Conservation (phyloP, 768 basidiomycete species). For the Lactarius hengduanensis region DNA sequence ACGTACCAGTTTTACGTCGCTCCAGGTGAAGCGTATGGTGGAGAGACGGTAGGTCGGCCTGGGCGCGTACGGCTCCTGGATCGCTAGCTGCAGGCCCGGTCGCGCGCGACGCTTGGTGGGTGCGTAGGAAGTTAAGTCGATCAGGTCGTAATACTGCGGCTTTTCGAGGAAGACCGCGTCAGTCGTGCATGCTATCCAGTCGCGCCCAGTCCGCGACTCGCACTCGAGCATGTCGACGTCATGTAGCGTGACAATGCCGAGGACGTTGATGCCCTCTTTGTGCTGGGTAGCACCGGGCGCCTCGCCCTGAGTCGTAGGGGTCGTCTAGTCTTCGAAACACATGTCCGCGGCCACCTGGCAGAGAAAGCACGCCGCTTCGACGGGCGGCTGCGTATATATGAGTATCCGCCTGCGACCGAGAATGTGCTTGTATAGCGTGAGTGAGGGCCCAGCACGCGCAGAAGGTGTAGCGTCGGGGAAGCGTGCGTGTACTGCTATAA, state of each 20-base stretch:
- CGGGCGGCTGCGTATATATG: conserved; percentile 76
- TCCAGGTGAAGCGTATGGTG: too few relatives aligned
- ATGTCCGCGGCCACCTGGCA: conserved; percentile 62
- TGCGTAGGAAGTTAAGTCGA: too few relatives aligned
- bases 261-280: conserved; percentile 57
- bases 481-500: conserved; percentile 28
- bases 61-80: too few relatives aligned
- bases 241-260: conserved; percentile 77
- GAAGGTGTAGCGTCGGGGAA: conserved; percentile 66
- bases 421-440: conserved; percentile 79
- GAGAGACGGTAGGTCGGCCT: too few relatives aligned
- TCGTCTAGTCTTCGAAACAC: conserved; percentile 46
- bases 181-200: conserved; percentile 90
- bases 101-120: too few relatives aligned
- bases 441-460: conserved; percentile 75
- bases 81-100: too few relatives aligned
- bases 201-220: conserved; percentile 58
- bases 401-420: conserved; percentile 75
- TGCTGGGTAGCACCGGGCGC: conserved; percentile 31
- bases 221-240: conserved; percentile 62
- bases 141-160: conserved; percentile 49
- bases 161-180: conserved; percentile 84
- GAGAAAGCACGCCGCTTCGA: conserved; percentile 75
- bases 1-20: too few relatives aligned
- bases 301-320: background rate